These are phyloP conservation scores for Galeopsis tetrahit DNA, from an alignment of 257 asterid genomes.

Conservation along the genomic window DNA sequence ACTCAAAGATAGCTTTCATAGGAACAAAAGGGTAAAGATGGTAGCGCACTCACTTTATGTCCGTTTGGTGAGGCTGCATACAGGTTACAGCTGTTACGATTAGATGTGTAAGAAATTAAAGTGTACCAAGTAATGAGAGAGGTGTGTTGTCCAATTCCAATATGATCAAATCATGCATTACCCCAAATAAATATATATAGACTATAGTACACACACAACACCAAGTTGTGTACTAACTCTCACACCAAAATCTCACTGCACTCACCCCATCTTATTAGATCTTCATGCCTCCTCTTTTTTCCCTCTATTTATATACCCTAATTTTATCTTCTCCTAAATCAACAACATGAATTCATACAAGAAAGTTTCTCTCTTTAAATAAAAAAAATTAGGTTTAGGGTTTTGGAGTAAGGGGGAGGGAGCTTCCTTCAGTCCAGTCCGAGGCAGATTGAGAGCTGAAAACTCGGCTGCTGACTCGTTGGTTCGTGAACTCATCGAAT, in stretches of 20 bases:
- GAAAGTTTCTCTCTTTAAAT: background rate
- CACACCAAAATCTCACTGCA: constrained; percentile 19
- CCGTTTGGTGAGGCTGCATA: constrained; percentile 22
- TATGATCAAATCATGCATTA: constrained; percentile 11
- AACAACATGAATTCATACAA: no score
- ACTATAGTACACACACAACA: no score
- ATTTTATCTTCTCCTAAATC: background rate
- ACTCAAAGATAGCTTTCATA: no score
- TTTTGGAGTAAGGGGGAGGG: constrained; percentile 42
- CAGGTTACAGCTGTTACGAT: constrained; percentile 56
- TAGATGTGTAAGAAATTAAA: constrained; percentile 48
- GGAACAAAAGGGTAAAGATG: no score
- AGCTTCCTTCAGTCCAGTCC: constrained; percentile 94
- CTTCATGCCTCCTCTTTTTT: constrained; percentile 44
- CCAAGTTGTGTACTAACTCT: background rate
- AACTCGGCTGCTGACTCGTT: constrained; percentile 89
- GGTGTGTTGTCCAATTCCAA: constrained; percentile 25
- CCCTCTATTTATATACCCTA: constrained; percentile 23
- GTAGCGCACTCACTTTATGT: constrained; percentile 30
- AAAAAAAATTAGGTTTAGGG: constrained; percentile 27
- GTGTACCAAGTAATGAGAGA: constrained; percentile 36
- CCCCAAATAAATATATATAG: background rate
- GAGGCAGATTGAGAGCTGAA: constrained; percentile 57
- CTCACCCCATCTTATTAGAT: constrained; percentile 44
- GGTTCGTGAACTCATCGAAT: constrained; percentile 59